Conservation (phyloP, 148 eudicot genomes). For the Heliamphora exappendiculata region DNA sequence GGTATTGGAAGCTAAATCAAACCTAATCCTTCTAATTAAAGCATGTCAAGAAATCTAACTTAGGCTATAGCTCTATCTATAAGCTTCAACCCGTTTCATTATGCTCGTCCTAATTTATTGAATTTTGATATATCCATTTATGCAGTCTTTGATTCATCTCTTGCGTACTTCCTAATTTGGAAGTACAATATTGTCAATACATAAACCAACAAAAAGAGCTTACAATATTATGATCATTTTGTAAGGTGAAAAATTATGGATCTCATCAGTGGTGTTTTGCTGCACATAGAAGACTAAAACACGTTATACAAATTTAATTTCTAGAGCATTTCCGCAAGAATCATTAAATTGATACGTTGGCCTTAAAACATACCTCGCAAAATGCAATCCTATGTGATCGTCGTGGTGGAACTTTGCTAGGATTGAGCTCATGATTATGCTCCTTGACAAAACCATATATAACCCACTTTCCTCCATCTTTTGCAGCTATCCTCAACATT, state of each 20-base stretch:
- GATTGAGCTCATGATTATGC: conserved; percentile 14
- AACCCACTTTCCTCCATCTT: conserved; percentile 15
- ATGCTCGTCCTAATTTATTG: neutral
- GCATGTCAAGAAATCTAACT: neutral
- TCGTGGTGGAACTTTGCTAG: conserved; percentile 13
- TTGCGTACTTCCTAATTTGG: neutral
- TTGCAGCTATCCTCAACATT: conserved; percentile 11
- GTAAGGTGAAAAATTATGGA: neutral
- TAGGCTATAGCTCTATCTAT: neutral
- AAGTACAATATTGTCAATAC: neutral
- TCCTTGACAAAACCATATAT: conserved; percentile 5
- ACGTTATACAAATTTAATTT: neutral
- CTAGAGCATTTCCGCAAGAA: neutral
- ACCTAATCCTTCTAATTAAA: neutral
- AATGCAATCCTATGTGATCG: conserved; percentile 9
- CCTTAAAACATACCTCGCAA: conserved; percentile 3
- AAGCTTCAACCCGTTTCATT: neutral
- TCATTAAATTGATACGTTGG: neutral
- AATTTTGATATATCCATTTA: neutral
- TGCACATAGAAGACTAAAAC: neutral
- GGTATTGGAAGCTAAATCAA: neutral
- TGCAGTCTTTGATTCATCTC: neutral
- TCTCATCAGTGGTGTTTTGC: neutral
- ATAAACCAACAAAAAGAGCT: neutral
- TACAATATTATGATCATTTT: neutral